Evolutionary conservation across 163 green algal species (phyloP).

Genomic region (Scenedesmus sp.): DNA sequence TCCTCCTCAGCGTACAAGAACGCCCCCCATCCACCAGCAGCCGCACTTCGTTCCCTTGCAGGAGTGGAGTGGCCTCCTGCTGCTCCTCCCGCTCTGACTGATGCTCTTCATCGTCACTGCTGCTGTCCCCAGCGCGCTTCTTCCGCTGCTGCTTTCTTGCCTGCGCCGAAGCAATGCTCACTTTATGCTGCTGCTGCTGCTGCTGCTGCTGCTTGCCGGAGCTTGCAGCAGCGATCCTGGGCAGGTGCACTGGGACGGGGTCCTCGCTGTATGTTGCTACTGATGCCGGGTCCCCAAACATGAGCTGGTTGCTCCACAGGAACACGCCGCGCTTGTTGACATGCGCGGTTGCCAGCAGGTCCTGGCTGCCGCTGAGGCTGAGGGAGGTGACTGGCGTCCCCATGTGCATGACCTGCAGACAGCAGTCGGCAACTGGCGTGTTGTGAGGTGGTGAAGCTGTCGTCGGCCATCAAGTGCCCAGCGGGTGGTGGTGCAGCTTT

Average conservation of each 20-base stretch:
- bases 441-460: no score
- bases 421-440: no score
- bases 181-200: slow-evolving; percentile 29
- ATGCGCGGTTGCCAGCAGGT: slow-evolving; percentile 92
- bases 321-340: slow-evolving; percentile 89
- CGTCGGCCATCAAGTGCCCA: no score
- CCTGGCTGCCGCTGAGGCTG: slow-evolving; percentile 82
- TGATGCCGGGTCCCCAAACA: slow-evolving; percentile 77
- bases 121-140: neutral
- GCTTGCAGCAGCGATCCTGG: slow-evolving; percentile 24
- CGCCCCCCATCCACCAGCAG: slow-evolving; percentile 33
- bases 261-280: slow-evolving; percentile 50
- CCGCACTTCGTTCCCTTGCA: neutral
- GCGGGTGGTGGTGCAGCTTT: no score
- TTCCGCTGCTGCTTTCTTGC: neutral
- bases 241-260: slow-evolving; percentile 49
- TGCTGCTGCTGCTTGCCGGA: neutral
- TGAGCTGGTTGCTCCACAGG: slow-evolving; percentile 92
- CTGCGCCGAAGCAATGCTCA: neutral
- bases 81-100: neutral
- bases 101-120: neutral
- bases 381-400: slow-evolving; percentile 81
- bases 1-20: neutral
- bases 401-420: slow-evolving; percentile 84
- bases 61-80: neutral